Percentiles rank a stretch among this genome's conserved stretches.
Conservation (phyloP, 192 early-diverging fungal genomes). For the Lobosporangium transversale region DNA sequence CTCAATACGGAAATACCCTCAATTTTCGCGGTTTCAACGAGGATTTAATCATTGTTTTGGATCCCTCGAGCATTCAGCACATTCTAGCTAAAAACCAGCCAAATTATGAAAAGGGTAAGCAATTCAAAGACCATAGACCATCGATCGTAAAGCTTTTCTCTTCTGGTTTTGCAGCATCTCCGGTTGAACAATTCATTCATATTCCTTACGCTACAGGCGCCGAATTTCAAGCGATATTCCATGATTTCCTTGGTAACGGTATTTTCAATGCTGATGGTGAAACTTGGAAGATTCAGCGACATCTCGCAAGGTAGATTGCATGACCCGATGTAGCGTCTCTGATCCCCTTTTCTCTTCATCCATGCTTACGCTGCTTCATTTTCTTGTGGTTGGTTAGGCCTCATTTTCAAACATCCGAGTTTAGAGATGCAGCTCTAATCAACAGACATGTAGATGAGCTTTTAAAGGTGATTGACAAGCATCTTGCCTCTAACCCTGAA, state of each 20-base stretch:
- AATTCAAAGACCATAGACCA: neutral
- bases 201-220: conserved; percentile 41
- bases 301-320: conserved; percentile 54
- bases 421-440: conserved; percentile 38
- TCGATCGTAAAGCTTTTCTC: too few species aligned
- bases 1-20: conserved; percentile 13
- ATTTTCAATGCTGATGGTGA: conserved; percentile 81
- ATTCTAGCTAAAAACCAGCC: conserved; percentile 47
- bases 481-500: conserved; percentile 18
- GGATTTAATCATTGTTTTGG: conserved; percentile 31
- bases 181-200: too few species aligned
- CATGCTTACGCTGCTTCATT: too few species aligned
- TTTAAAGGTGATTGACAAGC: conserved; percentile 24
- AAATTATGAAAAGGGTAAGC: conserved; percentile 44
- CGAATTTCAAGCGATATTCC: conserved; percentile 52
- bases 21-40: conserved; percentile 31
- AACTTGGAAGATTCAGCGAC: conserved; percentile 68
- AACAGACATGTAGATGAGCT: conserved; percentile 42
- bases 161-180: too few species aligned
- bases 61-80: conserved; percentile 45
- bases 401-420: conserved; percentile 48
- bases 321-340: too few species aligned
- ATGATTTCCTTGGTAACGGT: conserved; percentile 70
- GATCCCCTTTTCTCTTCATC: too few species aligned
- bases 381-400: too few species aligned